Evolutionary conservation across 2,329 filamentous ascomycete species (phyloP), one percentile per base, ranked within the genome.

Genomic region (Ceratocystis alfenasii): DNA sequence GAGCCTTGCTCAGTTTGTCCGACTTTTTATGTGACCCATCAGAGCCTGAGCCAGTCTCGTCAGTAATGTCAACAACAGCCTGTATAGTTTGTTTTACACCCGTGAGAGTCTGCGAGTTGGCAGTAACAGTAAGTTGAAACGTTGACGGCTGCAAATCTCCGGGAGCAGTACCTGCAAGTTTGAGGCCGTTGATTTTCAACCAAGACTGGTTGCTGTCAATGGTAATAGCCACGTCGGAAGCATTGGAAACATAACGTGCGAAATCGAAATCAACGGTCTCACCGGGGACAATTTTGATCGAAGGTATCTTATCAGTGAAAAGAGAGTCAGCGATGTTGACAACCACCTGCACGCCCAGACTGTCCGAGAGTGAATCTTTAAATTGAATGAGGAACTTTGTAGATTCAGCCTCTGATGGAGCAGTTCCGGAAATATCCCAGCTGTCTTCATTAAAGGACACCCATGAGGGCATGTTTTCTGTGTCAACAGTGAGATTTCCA

Each of bases 381-480:
- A 84, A 85, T 12, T 76, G 79, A 45, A 90, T 76, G 1, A 80
- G 84, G 60, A 93, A 80, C 69, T 87, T 87, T 33, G 81, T 78
- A 3, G 85, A 82, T 62, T 78, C 77, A 2, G 83, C 81, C 63
- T 78, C 76, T n/a, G 77, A 71, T 0, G 85, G 83, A 2, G 87
- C 84, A 1, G 76, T 87, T 1, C 90, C 91, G 41, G 76, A 79
- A 5, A 95, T 74, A 0, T 75, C 76, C 72, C 90, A 81, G 0
- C 84, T 85, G 7, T 76, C 70, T 1, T 80, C 75, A 70, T 94
- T 80, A 64, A 94, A 82, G 0, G 76, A 76, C 30, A 95, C 74
- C 91, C 91, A 95, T 2, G 76, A 72, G 0, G 90, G 89, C 12
- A 85, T 73, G 30, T 80, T 75, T 0, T 81, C 68, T 0, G 75